Conservation (phyloP, 2,329 filamentous ascomycete genomes). For the Paraconiothyrium sp. region DNA sequence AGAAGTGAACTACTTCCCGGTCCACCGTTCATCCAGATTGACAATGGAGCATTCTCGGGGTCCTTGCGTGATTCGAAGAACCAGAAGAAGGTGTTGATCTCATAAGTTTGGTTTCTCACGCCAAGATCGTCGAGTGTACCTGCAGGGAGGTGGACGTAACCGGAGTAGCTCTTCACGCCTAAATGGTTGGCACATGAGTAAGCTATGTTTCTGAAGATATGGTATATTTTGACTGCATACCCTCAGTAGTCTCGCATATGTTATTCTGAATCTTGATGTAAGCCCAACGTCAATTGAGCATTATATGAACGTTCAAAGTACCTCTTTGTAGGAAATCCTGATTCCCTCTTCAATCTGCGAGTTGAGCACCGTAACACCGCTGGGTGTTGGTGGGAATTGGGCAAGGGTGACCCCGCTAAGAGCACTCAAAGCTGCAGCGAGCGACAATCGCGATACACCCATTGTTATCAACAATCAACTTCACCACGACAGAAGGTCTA, state of each 20-base stretch:
- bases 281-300: not conserved
- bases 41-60: conserved; percentile 64
- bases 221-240: not conserved
- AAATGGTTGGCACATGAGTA: not conserved
- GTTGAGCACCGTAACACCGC: conserved; percentile 50
- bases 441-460: conserved; percentile 17
- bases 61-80: conserved; percentile 69
- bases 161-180: conserved; percentile 66
- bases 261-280: conserved; percentile 33
- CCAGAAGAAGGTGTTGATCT: conserved; percentile 71
- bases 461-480: conserved; percentile 18
- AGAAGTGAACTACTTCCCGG: conserved; percentile 60
- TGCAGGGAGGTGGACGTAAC: conserved; percentile 67
- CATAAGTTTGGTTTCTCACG: conserved; percentile 56
- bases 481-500: not conserved
- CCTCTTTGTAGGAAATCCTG: conserved; percentile 57
- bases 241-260: conserved; percentile 66
- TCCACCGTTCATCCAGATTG: conserved; percentile 69
- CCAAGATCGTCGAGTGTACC: conserved; percentile 51
- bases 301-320: conserved; percentile 20
- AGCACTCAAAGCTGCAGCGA: conserved; percentile 26
- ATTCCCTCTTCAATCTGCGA: conserved; percentile 53
- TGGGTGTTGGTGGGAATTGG: conserved; percentile 53
- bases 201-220: not conserved
- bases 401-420: conserved; percentile 29